Conservation (phyloP, 805 yeast species). For the Ogataea saltuana region DNA sequence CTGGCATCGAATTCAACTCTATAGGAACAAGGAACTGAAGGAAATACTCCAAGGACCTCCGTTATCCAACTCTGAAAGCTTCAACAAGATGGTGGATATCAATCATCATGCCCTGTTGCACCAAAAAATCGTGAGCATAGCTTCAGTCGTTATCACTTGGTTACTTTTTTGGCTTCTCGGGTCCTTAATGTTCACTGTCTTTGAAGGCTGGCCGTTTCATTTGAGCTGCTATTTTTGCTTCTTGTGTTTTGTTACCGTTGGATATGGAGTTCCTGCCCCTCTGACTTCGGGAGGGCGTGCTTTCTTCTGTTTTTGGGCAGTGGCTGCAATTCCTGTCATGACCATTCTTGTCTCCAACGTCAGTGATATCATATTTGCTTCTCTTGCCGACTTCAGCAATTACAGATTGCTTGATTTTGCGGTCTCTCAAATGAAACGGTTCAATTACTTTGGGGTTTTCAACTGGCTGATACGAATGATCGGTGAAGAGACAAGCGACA, state of each 20-base stretch:
- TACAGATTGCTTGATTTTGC: slow-evolving; percentile 17
- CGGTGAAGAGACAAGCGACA: slow-evolving; percentile 11
- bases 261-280: slow-evolving; percentile 80
- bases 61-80: slow-evolving; percentile 48
- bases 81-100: slow-evolving; percentile 55
- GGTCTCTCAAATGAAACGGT: slow-evolving; percentile 2
- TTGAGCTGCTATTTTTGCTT: slow-evolving; percentile 74
- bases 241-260: slow-evolving; percentile 75
- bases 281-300: slow-evolving; percentile 62
- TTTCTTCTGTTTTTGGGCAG: slow-evolving; percentile 77
- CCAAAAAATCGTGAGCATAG: slow-evolving; percentile 43
- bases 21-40: slow-evolving; percentile 40
- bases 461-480: slow-evolving; percentile 7
- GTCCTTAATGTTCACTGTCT: slow-evolving; percentile 56
- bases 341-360: slow-evolving; percentile 72
- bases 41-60: slow-evolving; percentile 21
- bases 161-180: slow-evolving; percentile 71
- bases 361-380: slow-evolving; percentile 57
- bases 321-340: slow-evolving; percentile 85
- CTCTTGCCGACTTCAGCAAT: slow-evolving; percentile 25
- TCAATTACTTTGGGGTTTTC: slow-evolving; percentile 11
- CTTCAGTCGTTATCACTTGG: slow-evolving; percentile 45
- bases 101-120: slow-evolving; percentile 41
- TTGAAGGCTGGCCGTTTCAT: slow-evolving; percentile 75
- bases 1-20: slow-evolving; percentile 62